Evolutionary conservation across 805 yeast genomes (phyloP).

Genomic region (Pichia phayaonensis): DNA sequence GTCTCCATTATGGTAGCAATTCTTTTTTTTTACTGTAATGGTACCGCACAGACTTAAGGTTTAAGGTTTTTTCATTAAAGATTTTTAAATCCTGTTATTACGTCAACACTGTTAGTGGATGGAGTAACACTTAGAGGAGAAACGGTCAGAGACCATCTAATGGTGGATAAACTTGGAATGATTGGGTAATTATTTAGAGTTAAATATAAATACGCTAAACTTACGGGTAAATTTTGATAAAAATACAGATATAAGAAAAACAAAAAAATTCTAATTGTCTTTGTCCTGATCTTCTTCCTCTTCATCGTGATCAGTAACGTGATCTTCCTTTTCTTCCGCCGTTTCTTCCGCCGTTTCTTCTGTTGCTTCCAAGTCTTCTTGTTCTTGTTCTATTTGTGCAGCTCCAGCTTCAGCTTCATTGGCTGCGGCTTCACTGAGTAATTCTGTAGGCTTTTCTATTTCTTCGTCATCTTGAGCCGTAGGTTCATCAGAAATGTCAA

Average conservation of each 20-base stretch:
- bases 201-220: background rate
- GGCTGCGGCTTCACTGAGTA: background rate
- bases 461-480: slow-evolving; percentile 1
- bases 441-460: slow-evolving; percentile 12
- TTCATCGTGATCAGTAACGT: background rate
- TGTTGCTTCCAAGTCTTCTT: slow-evolving; percentile 12
- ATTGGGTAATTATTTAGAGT: background rate
- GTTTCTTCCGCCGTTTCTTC: slow-evolving; percentile 15
- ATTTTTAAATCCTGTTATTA: background rate
- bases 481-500: slow-evolving; percentile 12
- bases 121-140: no score
- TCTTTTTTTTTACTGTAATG: background rate
- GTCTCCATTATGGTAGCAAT: background rate
- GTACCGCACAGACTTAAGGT: background rate
- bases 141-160: background rate
- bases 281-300: background rate
- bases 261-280: background rate
- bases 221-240: background rate
- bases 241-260: background rate
- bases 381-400: slow-evolving; percentile 10
- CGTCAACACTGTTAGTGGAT: no score
- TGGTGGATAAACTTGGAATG: background rate
- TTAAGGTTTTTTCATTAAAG: background rate
- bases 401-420: slow-evolving; percentile 13
- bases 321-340: background rate